Base-by-base conservation (phyloP, 164 flowering plant genomes). In the Tetrastigma voinierianum region DNA sequence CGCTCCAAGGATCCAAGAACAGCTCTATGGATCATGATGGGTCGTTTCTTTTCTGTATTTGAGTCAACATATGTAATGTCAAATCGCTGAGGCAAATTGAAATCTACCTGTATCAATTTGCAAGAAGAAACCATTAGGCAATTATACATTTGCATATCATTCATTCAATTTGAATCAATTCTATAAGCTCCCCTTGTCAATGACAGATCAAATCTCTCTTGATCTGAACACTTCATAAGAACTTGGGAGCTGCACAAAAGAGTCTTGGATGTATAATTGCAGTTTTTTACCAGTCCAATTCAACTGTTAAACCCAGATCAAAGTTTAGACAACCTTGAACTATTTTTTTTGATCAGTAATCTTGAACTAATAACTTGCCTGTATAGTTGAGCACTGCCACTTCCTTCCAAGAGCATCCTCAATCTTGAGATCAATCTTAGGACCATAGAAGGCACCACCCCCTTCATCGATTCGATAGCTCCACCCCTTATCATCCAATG, bases 391-490 rank as follows among this genome's bases (percentile, higher is more conserved):
- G 79, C 97, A 95, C 59, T 95, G 99, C 97, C 97, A 95, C 79
- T 92, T 95, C 76, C 97, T 90, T 75, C 97, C 97, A 62, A 95
- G 87, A 67, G 98, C 99, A 80, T 95, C 99, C 80, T 92, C 97
- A 68, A 95, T 92, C 76, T 92, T 95, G 63, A 95, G 88, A 85
- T 95, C 99, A 75, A 95, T 95, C 80, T 95, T 95, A 58, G 97
- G 99, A 55, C 99, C 99, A 75, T 95, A 95, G 76, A 95, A 95
- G 51, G 99, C 99, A 69, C 99, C 97, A 20, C 97, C 99, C 70
- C 99, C 97, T 67, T 90, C 97, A 85, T 95, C 98, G 57, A 87
- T 72, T 71, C 88, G 79, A 74, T 90, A 92, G 69, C 78, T 80
- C 98, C 98, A 95, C 9, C 96, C 96, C 64, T 95, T 95, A 68